Evolutionary conservation across 1,284 basidiomycete species (phyloP).

Genomic region (Flammula alnicola): DNA sequence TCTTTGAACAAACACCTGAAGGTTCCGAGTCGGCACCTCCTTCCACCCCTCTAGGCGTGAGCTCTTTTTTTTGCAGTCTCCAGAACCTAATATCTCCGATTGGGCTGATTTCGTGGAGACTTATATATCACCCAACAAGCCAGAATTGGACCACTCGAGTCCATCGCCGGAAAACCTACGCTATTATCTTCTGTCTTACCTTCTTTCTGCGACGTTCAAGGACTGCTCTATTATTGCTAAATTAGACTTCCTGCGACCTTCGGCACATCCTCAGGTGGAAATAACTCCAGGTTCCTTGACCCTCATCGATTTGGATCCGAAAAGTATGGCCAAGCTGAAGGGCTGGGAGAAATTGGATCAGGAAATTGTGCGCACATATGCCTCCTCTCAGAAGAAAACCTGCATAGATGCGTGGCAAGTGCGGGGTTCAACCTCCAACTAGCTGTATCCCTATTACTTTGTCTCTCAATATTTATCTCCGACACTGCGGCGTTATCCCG

Average conservation of each 20-base stretch:
- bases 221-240: slow-evolving; percentile 90
- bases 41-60: slow-evolving; percentile 34
- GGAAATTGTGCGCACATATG: slow-evolving; percentile 64
- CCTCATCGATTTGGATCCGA: slow-evolving; percentile 88
- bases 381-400: slow-evolving; percentile 28
- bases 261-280: slow-evolving; percentile 12
- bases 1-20: slow-evolving; percentile 21
- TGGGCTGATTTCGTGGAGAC: slow-evolving; percentile 61
- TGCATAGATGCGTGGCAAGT: slow-evolving; percentile 43
- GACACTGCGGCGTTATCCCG: too few species aligned
- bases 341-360: slow-evolving; percentile 80
- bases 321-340: slow-evolving; percentile 67
- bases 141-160: slow-evolving; percentile 39
- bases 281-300: slow-evolving; percentile 50
- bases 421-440: slow-evolving; percentile 1
- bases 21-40: slow-evolving; percentile 19
- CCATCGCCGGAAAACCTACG: slow-evolving; percentile 51
- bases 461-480: too few species aligned
- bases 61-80: slow-evolving; percentile 31
- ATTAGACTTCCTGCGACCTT: slow-evolving; percentile 37
- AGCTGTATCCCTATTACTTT: neutral
- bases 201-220: slow-evolving; percentile 93
- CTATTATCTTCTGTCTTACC: slow-evolving; percentile 72
- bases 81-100: slow-evolving; percentile 59
- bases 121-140: slow-evolving; percentile 46